Percentiles rank a stretch among this genome's conserved stretches.
Conservation (phyloP, 1,284 basidiomycete genomes). For the Marasmius fiardii region DNA sequence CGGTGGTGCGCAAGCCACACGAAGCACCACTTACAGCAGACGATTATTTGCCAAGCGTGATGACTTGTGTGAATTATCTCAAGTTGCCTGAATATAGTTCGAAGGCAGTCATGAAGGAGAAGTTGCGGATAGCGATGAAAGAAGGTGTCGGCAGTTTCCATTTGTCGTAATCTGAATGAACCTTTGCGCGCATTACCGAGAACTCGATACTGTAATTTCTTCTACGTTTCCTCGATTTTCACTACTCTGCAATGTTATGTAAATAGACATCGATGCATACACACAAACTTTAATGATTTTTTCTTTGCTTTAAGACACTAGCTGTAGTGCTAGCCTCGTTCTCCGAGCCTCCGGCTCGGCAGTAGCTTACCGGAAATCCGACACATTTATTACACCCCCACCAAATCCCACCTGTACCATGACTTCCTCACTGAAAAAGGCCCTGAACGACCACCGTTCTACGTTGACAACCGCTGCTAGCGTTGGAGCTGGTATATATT, state of each 20-base stretch:
- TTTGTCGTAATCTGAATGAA: constrained; percentile 60
- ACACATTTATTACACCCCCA: too few species aligned
- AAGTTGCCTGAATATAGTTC: constrained; percentile 93
- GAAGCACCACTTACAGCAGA: constrained; percentile 89
- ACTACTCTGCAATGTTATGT: constrained; percentile 4
- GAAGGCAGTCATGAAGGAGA: constrained; percentile 77
- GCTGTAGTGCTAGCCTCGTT: too few species aligned
- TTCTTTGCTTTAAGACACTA: background rate
- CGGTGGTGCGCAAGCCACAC: constrained; percentile 96
- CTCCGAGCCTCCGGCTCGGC: too few species aligned
- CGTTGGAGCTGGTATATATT: constrained; percentile 61
- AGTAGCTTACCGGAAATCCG: too few species aligned
- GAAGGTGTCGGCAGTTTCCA: constrained; percentile 96
- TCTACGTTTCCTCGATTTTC: background rate
- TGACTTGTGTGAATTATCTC: constrained; percentile 98
- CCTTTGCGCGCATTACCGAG: background rate
- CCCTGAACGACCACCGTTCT: constrained; percentile 3
- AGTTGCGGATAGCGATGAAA: constrained; percentile 77
- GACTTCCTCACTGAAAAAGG: constrained; percentile 6
- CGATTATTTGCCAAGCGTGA: constrained; percentile 95
- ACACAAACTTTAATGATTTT: background rate
- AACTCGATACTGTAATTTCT: constrained; percentile 1
- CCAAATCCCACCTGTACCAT: background rate
- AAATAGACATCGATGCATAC: constrained; percentile 1
- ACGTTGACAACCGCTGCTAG: constrained; percentile 37